Evolutionary conservation across 306 rosid genomes (phyloP).

Genomic region (Calophaca sinica): DNA sequence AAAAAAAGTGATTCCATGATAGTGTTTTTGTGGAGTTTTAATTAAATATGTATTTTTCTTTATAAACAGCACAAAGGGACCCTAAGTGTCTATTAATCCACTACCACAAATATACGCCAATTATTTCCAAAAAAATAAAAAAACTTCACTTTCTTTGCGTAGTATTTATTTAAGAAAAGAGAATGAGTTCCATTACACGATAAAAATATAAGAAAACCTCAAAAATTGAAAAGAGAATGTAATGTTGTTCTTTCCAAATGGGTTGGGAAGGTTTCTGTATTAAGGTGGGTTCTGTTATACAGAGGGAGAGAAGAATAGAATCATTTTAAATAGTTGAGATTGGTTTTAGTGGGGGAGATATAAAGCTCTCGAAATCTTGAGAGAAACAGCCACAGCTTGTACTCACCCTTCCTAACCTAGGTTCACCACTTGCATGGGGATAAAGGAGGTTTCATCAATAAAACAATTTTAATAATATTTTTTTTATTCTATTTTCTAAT

Average conservation of each 20-base stretch:
- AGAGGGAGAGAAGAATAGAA: not conserved
- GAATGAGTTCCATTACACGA: not conserved
- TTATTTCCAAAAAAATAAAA: conserved; percentile 2
- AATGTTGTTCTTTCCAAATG: conserved; percentile 10
- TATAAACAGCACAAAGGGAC: not conserved
- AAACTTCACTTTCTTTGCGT: not conserved
- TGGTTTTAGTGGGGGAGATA: not conserved
- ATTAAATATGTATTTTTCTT: not conserved
- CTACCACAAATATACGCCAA: not conserved
- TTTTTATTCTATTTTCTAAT: too few species aligned
- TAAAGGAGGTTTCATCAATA: too few species aligned
- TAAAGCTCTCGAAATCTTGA: too few species aligned
- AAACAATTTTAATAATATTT: too few species aligned
- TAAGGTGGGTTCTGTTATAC: not conserved
- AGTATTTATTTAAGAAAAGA: not conserved
- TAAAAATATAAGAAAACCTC: conserved; percentile 8
- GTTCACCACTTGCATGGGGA: too few species aligned
- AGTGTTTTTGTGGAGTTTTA: not conserved
- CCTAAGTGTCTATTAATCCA: not conserved
- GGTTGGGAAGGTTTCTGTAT: not conserved
- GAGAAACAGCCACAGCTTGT: too few species aligned
- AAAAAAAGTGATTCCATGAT: not conserved
- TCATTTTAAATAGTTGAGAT: too few species aligned
- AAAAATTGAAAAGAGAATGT: conserved; percentile 2
- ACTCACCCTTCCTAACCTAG: too few species aligned